Conservation (phyloP, 2,329 filamentous ascomycete species). For the Escovopsis sp. region DNA sequence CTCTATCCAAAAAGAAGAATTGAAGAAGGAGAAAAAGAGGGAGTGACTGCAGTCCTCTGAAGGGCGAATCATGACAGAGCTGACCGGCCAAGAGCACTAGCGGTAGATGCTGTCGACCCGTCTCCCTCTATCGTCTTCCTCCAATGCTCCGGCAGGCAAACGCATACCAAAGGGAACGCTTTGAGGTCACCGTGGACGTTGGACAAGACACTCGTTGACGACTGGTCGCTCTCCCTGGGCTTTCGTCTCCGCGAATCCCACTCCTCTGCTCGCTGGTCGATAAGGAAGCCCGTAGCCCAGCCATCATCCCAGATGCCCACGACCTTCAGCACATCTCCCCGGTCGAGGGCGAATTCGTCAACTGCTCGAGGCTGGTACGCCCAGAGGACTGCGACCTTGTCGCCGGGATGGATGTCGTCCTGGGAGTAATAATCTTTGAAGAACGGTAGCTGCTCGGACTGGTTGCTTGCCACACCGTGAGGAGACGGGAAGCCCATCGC, state of each 20-base stretch:
- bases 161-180: conserved; percentile 91
- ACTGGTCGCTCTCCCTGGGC: conserved; percentile 76
- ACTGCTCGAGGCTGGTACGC: conserved; percentile 88
- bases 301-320: conserved; percentile 99
- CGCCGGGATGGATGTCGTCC: conserved; percentile 85
- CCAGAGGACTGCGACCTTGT: conserved; percentile 85
- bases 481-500: conserved; percentile 69
- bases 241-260: conserved; percentile 65
- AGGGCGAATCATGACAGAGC: conserved; percentile 12
- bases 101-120: conserved; percentile 49
- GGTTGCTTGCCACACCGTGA: conserved; percentile 67
- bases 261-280: conserved; percentile 73
- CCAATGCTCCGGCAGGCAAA: conserved; percentile 93
- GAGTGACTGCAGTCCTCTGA: too few relatives aligned
- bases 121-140: conserved; percentile 92
- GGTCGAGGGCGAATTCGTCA: conserved; percentile 85
- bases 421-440: conserved; percentile 99
- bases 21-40: too few relatives aligned
- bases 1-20: neutral
- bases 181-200: conserved; percentile 69
- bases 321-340: conserved; percentile 95
- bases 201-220: conserved; percentile 44
- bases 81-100: conserved; percentile 19
- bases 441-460: conserved; percentile 87
- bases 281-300: conserved; percentile 85